A percentile compares a stretch with the other conserved stretches of the same genome.
Evolutionary conservation across 345 rosid species (phyloP).

Genomic region (Nephelium lappaceum): DNA sequence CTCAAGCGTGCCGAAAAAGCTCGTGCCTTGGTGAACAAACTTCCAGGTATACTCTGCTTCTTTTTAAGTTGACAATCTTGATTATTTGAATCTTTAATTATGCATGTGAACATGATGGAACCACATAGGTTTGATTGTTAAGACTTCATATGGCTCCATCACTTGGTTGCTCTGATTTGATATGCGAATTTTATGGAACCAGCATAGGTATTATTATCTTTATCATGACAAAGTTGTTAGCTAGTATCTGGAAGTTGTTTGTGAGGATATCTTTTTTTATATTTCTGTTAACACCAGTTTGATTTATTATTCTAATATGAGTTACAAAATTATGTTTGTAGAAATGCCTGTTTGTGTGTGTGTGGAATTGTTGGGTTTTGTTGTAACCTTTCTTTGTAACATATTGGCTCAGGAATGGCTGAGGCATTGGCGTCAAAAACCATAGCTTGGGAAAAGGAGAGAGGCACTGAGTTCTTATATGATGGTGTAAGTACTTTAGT

Average conservation of each 20-base stretch:
- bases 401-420: slow-evolving; percentile 63
- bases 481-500: slow-evolving; percentile 74
- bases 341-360: neutral
- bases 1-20: slow-evolving; percentile 99
- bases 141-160: neutral
- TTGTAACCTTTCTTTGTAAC: neutral
- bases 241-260: neutral
- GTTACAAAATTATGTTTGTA: neutral
- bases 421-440: slow-evolving; percentile 87
- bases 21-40: slow-evolving; percentile 85
- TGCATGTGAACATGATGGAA: slow-evolving; percentile 1
- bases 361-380: slow-evolving; percentile 5
- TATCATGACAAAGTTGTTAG: neutral
- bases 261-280: neutral
- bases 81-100: neutral
- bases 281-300: neutral
- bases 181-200: neutral
- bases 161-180: neutral
- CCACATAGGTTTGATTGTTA: neutral
- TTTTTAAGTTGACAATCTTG: neutral
- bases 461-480: slow-evolving; percentile 71
- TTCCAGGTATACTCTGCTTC: slow-evolving; percentile 61
- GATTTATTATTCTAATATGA: neutral
- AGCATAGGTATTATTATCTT: neutral
- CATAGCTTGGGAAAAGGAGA: slow-evolving; percentile 87